Evolutionary conservation across 2,329 filamentous ascomycete genomes (phyloP), one percentile per base, ranked within the genome.

Genomic region (Didymella keratinophila): DNA sequence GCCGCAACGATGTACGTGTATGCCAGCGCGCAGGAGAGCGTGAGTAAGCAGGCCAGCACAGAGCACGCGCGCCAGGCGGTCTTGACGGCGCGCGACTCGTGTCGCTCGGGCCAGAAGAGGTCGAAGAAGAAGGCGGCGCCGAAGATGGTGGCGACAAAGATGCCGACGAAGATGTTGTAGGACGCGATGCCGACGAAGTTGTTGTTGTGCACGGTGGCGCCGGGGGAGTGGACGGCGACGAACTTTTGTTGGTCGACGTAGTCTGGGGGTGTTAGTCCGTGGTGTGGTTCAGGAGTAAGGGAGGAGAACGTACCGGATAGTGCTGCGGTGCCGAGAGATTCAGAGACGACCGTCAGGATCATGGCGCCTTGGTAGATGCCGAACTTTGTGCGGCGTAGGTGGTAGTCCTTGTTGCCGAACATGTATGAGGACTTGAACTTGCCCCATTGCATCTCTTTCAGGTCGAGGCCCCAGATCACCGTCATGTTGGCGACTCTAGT

Each of bases 121-220:
- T 87, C 85, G 72, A 87, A 86, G 77, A 87, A 86, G 77, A 87
- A 87, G 0, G 81, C 84, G 0, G 81, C 80, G 21, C 84, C 84
- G 65, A 87, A 87, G 65, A 87, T 82, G 44, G 81, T 83, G 14
- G 84, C 84, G 9, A 86, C 81, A 18, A 81, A 83, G 30, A 87
- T 78, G 20, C 85, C 84, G 8, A 83, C 80, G 61, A 85, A 86
- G 66, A 87, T 85, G 67, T 87, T 86, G 76, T 82, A 87, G 1
- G 81, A 81, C 1, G 80, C 82, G 9, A 83, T 81, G 25, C 83
- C 84, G 60, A 87, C 73, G 60, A 83, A 85, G 66, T 84, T 78
- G 69, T 86, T 80, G 68, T 86, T 86, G 69, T 84, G 79, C 14
- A 84, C 78, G 6, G 76, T 73, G 6, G 79, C 78, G 16, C 71